phyloP scores from a whole-genome alignment of 306 rosid species.

The Vigna reflexopilosa region DNA sequence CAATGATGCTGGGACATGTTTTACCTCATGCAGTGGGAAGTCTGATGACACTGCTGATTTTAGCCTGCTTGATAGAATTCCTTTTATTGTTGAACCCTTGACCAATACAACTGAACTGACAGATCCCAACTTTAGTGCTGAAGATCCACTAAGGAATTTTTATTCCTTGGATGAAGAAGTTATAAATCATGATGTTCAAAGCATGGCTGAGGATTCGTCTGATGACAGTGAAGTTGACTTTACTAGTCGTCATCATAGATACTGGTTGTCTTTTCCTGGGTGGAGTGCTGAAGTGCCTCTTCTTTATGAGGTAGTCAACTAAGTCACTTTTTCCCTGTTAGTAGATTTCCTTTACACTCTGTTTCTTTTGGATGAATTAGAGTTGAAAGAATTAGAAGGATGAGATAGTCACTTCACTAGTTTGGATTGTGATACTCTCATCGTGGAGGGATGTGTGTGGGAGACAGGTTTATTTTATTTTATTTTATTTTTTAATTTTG shows the following conservation, averaged over 20 bases:
- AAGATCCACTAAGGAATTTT: slow-evolving; percentile 56
- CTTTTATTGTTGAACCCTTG: slow-evolving; percentile 49
- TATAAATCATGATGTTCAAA: slow-evolving; percentile 56
- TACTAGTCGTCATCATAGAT: slow-evolving; percentile 50
- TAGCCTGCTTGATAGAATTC: slow-evolving; percentile 48
- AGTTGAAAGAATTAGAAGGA: background rate
- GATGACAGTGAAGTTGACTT: slow-evolving; percentile 67
- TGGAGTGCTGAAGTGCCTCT: slow-evolving; percentile 52
- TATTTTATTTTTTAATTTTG: background rate
- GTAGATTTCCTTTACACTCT: slow-evolving; percentile 29
- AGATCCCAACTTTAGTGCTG: slow-evolving; percentile 48
- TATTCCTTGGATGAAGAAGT: slow-evolving; percentile 55
- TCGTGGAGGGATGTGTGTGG: background rate
- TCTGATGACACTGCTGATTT: slow-evolving; percentile 51
- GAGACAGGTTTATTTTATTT: background rate
- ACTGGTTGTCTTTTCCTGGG: slow-evolving; percentile 54
- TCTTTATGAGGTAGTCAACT: slow-evolving; percentile 63
- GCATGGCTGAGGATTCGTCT: slow-evolving; percentile 71
- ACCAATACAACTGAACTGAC: slow-evolving; percentile 45
- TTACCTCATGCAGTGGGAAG: slow-evolving; percentile 54
- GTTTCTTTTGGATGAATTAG: background rate
- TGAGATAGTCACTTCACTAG: background rate
- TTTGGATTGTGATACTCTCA: background rate
- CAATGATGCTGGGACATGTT: slow-evolving; percentile 60
- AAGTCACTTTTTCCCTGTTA: background rate